Base-by-base conservation (phyloP, 2,329 filamentous ascomycete genomes). In the Talaromyces sp. region DNA sequence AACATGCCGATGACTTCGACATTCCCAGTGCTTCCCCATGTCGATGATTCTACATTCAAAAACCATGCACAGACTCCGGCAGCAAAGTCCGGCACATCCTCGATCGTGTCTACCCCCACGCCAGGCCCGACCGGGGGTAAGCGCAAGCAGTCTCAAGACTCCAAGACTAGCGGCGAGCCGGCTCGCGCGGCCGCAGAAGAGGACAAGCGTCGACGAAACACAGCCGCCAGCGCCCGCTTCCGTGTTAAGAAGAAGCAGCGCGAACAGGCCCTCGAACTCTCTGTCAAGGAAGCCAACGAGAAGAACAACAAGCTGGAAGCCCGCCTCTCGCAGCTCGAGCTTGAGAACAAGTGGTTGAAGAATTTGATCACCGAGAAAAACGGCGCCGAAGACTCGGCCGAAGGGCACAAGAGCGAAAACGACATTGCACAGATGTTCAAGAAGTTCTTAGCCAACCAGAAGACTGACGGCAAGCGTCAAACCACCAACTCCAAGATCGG, bases 171-270 rank as follows among this genome's bases (percentile, higher is more conserved):
- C 56, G 90, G 93, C 74, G 90, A 92, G 65, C 81, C 86, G 44
- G 88, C 89, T 12, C 88, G 90, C 44, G 68, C 87, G 5, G 89
- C 89, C 12, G 91, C 91, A 27, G 92, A 96, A 75, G 92, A 96
- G 77, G 92, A 96, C 75, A 96, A 96, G 80, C 89, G 92, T 56
- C 87, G 91, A 63, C 87, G 92, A 66, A 96, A 96, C 79, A 96
- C 92, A 2, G 92, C 92, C 34, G 92, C 92, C 60, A 92, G 89
- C 67, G 92, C 92, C 18, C 89, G 92, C 56, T 96, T 96, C 83
- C 89, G 92, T 63, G 87, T 95, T 73, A 96, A 96, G 87, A 96
- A 96, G 88, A 96, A 96, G 86, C 91, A 95, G 79, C 89, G 92
- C 57, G 92, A 96, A 80, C 90, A 93, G 76, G 89, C 90, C 8